Percentiles rank a stretch among this genome's conserved stretches.
phyloP scores from a whole-genome alignment of 768 basidiomycete genomes.

The Rhizopogon rudus region DNA sequence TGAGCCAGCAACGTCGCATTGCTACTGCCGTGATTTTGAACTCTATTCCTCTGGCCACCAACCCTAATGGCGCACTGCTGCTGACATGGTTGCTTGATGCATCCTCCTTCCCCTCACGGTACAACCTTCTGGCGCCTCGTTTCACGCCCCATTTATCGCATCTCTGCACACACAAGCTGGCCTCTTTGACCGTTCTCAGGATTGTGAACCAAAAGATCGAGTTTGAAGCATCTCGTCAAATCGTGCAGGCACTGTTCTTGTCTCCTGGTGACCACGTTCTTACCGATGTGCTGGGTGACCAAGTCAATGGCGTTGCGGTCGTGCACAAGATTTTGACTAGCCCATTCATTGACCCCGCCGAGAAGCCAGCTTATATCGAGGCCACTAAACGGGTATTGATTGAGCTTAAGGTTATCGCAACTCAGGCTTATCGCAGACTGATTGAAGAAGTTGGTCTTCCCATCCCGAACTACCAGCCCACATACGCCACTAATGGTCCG shows the following conservation, averaged over 20 bases:
- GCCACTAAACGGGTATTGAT: conserved; percentile 88
- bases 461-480: conserved; percentile 82
- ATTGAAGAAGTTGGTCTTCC: conserved; percentile 94
- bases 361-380: conserved; percentile 70
- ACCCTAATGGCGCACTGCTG: conserved; percentile 93
- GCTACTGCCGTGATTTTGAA: conserved; percentile 94
- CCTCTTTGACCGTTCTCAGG: conserved; percentile 89
- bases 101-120: conserved; percentile 92
- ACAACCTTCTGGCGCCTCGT: conserved; percentile 88
- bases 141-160: conserved; percentile 97
- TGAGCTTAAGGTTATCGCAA: conserved; percentile 88
- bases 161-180: conserved; percentile 96
- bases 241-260: conserved; percentile 88
- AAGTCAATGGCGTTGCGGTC: conserved; percentile 92
- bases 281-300: conserved; percentile 91
- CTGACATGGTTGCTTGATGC: conserved; percentile 97
- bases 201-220: conserved; percentile 97
- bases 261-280: conserved; percentile 87
- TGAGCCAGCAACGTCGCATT: conserved; percentile 92
- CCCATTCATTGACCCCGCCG: conserved; percentile 69
- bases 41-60: conserved; percentile 95
- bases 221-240: conserved; percentile 78
- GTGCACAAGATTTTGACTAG: conserved; percentile 91
- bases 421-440: conserved; percentile 88
- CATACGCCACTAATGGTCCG: conserved; percentile 58